Evolutionary conservation across 176 grass and related monocot genomes (phyloP), one percentile per base, ranked within the genome.

Genomic region (Pontederia paniculata): DNA sequence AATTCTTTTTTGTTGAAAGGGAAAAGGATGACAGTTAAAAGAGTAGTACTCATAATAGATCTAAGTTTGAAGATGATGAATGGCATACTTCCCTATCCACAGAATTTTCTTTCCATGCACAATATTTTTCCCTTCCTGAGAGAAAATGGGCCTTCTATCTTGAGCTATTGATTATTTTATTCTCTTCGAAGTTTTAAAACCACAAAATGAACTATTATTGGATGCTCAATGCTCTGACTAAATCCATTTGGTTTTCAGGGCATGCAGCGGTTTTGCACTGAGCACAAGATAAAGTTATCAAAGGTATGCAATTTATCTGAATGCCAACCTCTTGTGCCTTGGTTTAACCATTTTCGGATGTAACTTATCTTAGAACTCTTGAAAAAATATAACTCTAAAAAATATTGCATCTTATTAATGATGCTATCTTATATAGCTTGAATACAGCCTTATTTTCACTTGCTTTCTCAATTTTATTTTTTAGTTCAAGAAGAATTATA

Each of bases 231-330:
- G 28, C 65, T 54, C 43, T 74, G 54, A 78, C 18, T 9, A 28
- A 53, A 44, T 13, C 17, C 6, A 16, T 45, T 44, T 51, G 42
- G 21, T 48, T 62, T 52, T 58, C 74, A 97, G 91, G 86, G 91
- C 49, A 82, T 97, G 77, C 91, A 97, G 66, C 77, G 91, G 50
- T 97, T 90, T 68, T 97, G 91, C 49, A 90, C 80, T 13, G 91
- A 97, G 73, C 91, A 97, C 86, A 97, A 97, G 77, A 97, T 90
- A 70, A 97, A 97, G 57, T 70, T 97, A 50, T 97, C 91, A 57
- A 97, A 97, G 82, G 91, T 97, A 81, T 64, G 11, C 12, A 10
- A 54, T 57, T 4, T 28, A 58, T 55, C 10, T 9, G 8, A 52
- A 9, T 10, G 8, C 28, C 28, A 37, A 2, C 28, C 3, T 37